Conservation (phyloP, 768 basidiomycete species). For the Termitomyces sp. region DNA sequence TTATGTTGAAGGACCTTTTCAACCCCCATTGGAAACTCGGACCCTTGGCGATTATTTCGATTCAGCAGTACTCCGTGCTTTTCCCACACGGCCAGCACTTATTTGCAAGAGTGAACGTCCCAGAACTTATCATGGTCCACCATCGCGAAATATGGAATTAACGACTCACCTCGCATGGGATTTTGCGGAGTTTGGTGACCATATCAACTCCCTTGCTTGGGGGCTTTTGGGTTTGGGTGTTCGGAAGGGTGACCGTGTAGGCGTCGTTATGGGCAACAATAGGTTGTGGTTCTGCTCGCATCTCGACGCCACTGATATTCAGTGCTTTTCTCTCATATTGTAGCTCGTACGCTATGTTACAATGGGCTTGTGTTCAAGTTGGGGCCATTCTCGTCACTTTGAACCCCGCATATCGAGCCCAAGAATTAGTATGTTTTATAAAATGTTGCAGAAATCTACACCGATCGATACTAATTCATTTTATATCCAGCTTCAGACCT, state of each 20-base stretch:
- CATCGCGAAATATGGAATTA: conserved; percentile 43
- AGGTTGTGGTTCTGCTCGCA: conserved; percentile 42
- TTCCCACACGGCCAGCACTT: conserved; percentile 53
- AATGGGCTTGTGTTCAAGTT: conserved; percentile 83
- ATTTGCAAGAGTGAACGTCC: conserved; percentile 58
- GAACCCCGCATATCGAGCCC: conserved; percentile 73
- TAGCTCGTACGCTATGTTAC: conserved; percentile 75
- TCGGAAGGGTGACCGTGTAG: conserved; percentile 70
- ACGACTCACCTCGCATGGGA: conserved; percentile 62
- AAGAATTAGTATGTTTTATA: conserved; percentile 57
- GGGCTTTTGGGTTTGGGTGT: conserved; percentile 70
- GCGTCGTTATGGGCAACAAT: conserved; percentile 80
- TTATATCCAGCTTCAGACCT: conserved; percentile 44
- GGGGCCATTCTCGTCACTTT: conserved; percentile 82
- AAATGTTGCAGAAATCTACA: neutral
- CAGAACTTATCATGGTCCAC: conserved; percentile 56
- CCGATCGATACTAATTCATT: neutral
- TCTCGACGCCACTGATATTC: neutral
- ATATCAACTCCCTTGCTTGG: conserved; percentile 63
- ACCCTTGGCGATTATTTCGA: conserved; percentile 63
- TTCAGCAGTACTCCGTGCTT: conserved; percentile 45
- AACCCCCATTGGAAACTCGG: conserved; percentile 49
- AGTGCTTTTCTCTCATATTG: neutral
- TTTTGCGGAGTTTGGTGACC: conserved; percentile 62
- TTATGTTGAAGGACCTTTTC: conserved; percentile 48